phyloP scores from a whole-genome alignment of 768 basidiomycete genomes.

The Dendrothele bispora region DNA sequence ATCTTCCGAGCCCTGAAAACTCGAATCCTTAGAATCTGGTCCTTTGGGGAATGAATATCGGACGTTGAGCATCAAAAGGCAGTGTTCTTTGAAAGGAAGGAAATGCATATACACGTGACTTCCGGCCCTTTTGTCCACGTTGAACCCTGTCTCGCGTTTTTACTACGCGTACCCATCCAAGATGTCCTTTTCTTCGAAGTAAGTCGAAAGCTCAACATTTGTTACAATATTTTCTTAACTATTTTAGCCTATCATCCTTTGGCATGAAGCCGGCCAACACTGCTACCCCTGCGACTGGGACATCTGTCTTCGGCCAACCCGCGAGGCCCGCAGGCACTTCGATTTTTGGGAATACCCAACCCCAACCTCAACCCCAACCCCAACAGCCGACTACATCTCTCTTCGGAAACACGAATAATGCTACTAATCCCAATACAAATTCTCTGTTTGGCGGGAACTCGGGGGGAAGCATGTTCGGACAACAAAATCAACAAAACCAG shows the following conservation, averaged over 20 bases:
- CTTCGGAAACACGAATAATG: too few species aligned
- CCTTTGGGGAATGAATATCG: too few species aligned
- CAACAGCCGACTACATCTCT: too few species aligned
- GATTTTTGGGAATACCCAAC: constrained; percentile 38
- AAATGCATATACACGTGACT: too few species aligned
- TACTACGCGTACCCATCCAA: neutral
- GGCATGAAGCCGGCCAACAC: constrained; percentile 34
- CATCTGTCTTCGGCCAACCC: constrained; percentile 28
- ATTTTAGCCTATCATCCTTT: constrained; percentile 31
- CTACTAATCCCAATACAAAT: neutral
- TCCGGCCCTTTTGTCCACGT: too few species aligned
- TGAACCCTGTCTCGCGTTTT: neutral
- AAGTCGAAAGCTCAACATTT: neutral
- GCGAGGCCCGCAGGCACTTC: constrained; percentile 28
- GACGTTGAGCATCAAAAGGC: too few species aligned
- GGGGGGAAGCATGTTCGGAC: constrained; percentile 12
- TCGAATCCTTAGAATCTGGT: too few species aligned
- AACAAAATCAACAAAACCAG: constrained; percentile 16
- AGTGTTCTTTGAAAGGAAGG: too few species aligned
- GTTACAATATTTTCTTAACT: neutral
- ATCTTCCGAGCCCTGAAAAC: too few species aligned
- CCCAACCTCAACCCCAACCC: too few species aligned
- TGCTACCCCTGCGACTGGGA: constrained; percentile 14
- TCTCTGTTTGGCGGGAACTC: constrained; percentile 12
- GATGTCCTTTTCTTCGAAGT: constrained; percentile 18